A percentile compares a stretch with the other conserved stretches of the same genome.
phyloP scores from a whole-genome alignment of 331 rosid genomes.

The Erythrophleum ivorense region DNA sequence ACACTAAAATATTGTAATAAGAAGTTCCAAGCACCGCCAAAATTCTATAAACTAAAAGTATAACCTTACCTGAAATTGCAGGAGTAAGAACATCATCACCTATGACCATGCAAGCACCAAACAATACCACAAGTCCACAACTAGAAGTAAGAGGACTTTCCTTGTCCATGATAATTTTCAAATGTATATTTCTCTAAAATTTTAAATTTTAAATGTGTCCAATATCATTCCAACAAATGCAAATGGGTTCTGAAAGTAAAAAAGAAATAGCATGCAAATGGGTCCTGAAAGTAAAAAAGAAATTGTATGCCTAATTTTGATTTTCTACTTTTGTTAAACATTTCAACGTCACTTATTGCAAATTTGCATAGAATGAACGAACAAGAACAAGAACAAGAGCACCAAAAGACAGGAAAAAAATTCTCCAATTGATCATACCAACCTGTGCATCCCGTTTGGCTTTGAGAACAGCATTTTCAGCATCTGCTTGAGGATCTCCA shows the following conservation, averaged over 20 bases:
- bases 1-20: background rate
- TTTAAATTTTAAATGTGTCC: no score
- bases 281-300: slow-evolving; percentile 17
- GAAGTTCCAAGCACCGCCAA: slow-evolving; percentile 4
- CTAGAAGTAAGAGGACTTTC: no score
- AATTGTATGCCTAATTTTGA: background rate
- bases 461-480: slow-evolving; percentile 75
- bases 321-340: background rate
- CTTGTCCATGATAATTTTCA: no score
- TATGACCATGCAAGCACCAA: slow-evolving; percentile 78
- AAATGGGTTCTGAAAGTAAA: no score
- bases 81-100: slow-evolving; percentile 81
- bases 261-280: no score
- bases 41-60: background rate
- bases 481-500: slow-evolving; percentile 78
- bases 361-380: slow-evolving; percentile 11
- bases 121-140: slow-evolving; percentile 48
- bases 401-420: background rate
- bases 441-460: slow-evolving; percentile 94
- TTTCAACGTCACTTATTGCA: slow-evolving; percentile 25
- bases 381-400: slow-evolving; percentile 6
- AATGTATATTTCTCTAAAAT: no score
- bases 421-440: slow-evolving; percentile 26
- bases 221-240: no score
- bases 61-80: slow-evolving; percentile 62